phyloP scores from a whole-genome alignment of 257 asterid species.

The Salvia hispanica region DNA sequence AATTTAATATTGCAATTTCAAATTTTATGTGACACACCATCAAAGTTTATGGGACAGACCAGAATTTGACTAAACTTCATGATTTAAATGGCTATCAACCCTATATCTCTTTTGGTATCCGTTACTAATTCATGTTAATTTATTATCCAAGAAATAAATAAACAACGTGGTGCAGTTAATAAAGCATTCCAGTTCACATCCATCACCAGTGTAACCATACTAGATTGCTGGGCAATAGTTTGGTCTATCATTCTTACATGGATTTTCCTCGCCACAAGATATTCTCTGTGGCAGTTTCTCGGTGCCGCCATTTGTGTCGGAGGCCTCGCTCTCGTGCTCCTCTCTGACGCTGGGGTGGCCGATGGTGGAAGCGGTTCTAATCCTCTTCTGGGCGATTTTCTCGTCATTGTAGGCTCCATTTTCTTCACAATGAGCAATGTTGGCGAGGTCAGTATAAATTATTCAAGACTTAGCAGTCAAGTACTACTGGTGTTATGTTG shows the following conservation, averaged over 20 bases:
- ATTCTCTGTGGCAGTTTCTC: constrained; percentile 56
- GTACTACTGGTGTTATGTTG: no score
- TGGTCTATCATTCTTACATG: constrained; percentile 75
- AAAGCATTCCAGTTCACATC: constrained; percentile 78
- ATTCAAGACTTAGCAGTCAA: no score
- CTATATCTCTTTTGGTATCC: no score
- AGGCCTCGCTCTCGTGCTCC: constrained; percentile 65
- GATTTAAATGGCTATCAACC: no score
- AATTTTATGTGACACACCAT: no score
- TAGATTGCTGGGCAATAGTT: constrained; percentile 76
- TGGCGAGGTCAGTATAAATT: constrained; percentile 56
- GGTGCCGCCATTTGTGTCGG: constrained; percentile 64
- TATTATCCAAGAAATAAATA: no score
- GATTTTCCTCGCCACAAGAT: constrained; percentile 60
- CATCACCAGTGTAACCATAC: constrained; percentile 70
- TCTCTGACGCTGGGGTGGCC: constrained; percentile 61
- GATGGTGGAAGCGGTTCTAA: constrained; percentile 66
- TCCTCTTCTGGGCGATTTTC: constrained; percentile 73
- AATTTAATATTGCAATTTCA: no score
- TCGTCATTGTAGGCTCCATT: constrained; percentile 61
- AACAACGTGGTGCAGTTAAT: constrained; percentile 38
- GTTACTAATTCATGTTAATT: no score
- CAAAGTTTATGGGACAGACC: no score
- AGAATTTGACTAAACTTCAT: no score
- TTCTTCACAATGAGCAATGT: constrained; percentile 67